Conservation (phyloP, 2,329 filamentous ascomycete species). For the Ascochyta koolunga region DNA sequence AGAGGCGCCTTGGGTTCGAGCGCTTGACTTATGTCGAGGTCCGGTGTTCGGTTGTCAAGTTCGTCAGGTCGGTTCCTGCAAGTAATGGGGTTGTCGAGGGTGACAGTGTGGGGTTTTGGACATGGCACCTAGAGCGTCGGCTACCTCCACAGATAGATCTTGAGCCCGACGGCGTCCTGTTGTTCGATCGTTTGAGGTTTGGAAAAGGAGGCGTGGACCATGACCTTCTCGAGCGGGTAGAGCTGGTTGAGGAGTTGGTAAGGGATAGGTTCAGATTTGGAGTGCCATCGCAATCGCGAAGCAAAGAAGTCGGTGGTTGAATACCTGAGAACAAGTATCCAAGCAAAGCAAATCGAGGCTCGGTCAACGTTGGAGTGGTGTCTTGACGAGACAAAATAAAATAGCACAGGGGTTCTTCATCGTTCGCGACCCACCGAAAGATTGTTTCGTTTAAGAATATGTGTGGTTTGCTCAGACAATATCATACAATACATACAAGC, state of each 20-base stretch:
- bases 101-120: not conserved
- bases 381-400: no score
- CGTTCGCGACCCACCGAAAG: no score
- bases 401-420: no score
- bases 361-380: no score
- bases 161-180: not conserved
- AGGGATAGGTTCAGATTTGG: not conserved
- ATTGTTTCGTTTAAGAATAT: no score
- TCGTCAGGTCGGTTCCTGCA: not conserved
- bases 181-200: not conserved
- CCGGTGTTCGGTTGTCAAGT: not conserved
- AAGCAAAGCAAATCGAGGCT: no score
- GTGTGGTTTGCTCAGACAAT: not conserved
- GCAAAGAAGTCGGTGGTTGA: not conserved
- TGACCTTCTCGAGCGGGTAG: not conserved
- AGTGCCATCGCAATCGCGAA: not conserved
- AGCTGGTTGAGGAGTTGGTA: not conserved
- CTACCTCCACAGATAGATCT: not conserved
- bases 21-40: not conserved
- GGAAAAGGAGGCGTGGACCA: not conserved
- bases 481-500: conserved; percentile 11
- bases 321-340: no score
- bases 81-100: not conserved
- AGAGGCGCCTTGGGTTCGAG: not conserved
- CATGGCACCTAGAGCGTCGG: not conserved